Evolutionary conservation across 176 grass and related monocot genomes (phyloP).

Genomic region (Eleusine coracana): DNA sequence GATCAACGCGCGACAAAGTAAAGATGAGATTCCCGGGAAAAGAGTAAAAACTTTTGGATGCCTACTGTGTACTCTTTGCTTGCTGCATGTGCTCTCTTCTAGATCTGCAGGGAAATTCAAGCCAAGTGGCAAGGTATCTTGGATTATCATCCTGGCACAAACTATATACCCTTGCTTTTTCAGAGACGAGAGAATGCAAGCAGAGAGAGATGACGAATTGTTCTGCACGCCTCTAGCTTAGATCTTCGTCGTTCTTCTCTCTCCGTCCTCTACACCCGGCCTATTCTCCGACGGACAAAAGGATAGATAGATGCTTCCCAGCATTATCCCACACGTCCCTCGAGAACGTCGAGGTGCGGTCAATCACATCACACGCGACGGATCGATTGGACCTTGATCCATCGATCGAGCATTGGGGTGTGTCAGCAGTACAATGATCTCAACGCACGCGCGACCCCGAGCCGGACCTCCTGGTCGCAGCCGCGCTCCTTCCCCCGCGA

Average conservation of each 20-base stretch:
- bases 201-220: not conserved
- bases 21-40: too few species aligned
- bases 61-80: too few species aligned
- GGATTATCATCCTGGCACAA: too few species aligned
- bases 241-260: not conserved
- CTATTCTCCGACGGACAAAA: conserved; percentile 4
- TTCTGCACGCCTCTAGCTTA: too few species aligned
- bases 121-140: too few species aligned
- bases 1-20: too few species aligned
- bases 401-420: not conserved
- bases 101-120: too few species aligned
- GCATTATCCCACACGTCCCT: not conserved
- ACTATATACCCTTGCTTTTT: too few species aligned
- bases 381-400: not conserved
- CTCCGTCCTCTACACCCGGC: not conserved
- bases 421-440: not conserved
- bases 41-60: too few species aligned
- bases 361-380: not conserved
- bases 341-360: not conserved
- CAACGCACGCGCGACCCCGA: not conserved
- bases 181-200: not conserved
- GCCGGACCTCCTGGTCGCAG: too few species aligned
- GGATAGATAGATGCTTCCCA: not conserved
- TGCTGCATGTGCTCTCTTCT: too few species aligned
- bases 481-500: too few species aligned